phyloP scores from a whole-genome alignment of 257 asterid species.

The Catharanthus roseus region DNA sequence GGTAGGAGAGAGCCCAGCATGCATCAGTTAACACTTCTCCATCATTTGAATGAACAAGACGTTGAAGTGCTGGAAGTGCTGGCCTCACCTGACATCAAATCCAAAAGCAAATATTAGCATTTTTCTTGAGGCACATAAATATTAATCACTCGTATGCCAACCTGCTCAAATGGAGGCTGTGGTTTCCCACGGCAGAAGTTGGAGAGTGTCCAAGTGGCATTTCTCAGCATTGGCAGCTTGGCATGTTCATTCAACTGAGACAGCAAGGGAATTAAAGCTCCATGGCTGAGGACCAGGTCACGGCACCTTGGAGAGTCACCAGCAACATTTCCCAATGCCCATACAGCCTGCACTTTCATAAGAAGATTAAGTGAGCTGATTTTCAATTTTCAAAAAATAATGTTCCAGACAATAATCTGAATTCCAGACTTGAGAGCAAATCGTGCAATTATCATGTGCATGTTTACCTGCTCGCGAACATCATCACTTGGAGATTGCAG shows the following conservation, averaged over 20 bases:
- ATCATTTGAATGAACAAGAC: constrained; percentile 66
- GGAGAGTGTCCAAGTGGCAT: constrained; percentile 92
- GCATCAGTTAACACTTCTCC: constrained; percentile 97
- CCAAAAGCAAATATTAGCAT: constrained; percentile 2
- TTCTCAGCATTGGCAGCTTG: constrained; percentile 90
- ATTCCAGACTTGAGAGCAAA: neutral
- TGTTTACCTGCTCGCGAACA: constrained; percentile 90
- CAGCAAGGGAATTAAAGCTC: constrained; percentile 77
- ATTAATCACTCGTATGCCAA: constrained; percentile 17
- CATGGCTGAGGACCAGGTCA: constrained; percentile 79
- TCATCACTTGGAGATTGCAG: constrained; percentile 84
- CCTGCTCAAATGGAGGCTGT: constrained; percentile 95
- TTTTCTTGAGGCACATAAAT: neutral
- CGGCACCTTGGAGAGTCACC: constrained; percentile 93
- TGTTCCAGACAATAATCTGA: neutral
- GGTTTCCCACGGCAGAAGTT: constrained; percentile 99
- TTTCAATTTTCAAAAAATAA: neutral
- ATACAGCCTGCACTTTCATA: constrained; percentile 56
- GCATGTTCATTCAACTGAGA: constrained; percentile 74
- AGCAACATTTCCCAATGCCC: constrained; percentile 97
- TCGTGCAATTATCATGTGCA: neutral
- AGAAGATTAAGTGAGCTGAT: neutral
- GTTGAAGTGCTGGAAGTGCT: constrained; percentile 82
- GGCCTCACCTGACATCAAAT: constrained; percentile 55
- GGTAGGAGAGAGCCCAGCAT: constrained; percentile 97